A percentile compares a stretch with the other conserved stretches of the same genome.
These are phyloP conservation scores for Teunomyces gatunensis DNA, from an alignment of 805 yeast genomes.

Conservation along the genomic window DNA sequence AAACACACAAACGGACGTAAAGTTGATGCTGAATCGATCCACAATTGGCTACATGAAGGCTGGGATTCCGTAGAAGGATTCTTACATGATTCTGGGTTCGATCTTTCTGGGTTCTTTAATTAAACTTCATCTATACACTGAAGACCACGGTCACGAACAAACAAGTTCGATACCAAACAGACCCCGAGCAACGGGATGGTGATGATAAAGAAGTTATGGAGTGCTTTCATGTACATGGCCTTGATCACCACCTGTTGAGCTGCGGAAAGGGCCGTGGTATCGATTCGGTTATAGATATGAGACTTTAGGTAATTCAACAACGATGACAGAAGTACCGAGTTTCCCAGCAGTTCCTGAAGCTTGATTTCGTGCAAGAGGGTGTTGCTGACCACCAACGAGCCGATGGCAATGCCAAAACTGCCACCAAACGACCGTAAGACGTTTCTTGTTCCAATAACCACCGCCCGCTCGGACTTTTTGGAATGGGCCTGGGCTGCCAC, in stretches of 20 bases:
- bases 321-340: conserved; percentile 4
- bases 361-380: conserved; percentile 19
- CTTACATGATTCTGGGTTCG: conserved; percentile 5
- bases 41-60: conserved; percentile 3
- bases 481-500: conserved; percentile 29
- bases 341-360: conserved; percentile 4
- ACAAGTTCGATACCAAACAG: conserved; percentile 28
- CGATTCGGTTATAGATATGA: conserved; percentile 25
- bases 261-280: conserved; percentile 15
- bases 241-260: conserved; percentile 22
- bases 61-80: conserved; percentile 1
- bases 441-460: conserved; percentile 32
- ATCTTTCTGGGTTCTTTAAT: background rate
- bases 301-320: conserved; percentile 20
- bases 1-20: background rate
- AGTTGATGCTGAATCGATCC: background rate
- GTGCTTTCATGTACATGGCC: conserved; percentile 30
- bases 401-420: conserved; percentile 31
- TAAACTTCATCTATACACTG: conserved; percentile 33
- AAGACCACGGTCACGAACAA: conserved; percentile 35
- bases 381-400: conserved; percentile 28
- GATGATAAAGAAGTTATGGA: conserved; percentile 32
- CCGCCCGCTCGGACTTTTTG: conserved; percentile 31
- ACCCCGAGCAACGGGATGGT: conserved; percentile 34
- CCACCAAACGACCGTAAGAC: conserved; percentile 35